Evolutionary conservation across 2,329 filamentous ascomycete species (phyloP).

Genomic region (Diplocarpon mali): DNA sequence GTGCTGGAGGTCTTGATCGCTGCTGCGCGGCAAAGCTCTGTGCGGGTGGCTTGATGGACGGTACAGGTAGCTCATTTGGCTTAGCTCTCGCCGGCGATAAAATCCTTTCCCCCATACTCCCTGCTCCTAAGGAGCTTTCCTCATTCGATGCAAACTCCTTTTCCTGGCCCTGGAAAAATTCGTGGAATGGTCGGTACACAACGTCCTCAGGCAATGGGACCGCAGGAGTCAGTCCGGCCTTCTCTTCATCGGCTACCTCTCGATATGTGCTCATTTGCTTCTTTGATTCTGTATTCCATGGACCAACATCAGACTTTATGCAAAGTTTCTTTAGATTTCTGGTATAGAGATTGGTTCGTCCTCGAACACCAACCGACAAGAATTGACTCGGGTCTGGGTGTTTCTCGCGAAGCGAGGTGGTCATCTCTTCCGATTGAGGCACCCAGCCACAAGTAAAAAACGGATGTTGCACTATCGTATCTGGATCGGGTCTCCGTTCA

Average conservation of each 20-base stretch:
- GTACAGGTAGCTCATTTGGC: slow-evolving; percentile 4
- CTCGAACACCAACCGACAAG: slow-evolving; percentile 33
- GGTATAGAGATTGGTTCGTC: slow-evolving; percentile 28
- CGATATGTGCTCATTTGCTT: slow-evolving; percentile 44
- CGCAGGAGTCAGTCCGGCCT: slow-evolving; percentile 50
- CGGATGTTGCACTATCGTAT: slow-evolving; percentile 65
- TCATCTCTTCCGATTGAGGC: slow-evolving; percentile 50
- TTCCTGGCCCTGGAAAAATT: slow-evolving; percentile 43
- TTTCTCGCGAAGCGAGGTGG: slow-evolving; percentile 42
- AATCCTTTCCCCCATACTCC: slow-evolving; percentile 11
- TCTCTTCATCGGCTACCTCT: slow-evolving; percentile 58
- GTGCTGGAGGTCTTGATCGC: slow-evolving; percentile 43
- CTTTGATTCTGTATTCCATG: slow-evolving; percentile 37
- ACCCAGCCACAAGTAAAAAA: slow-evolving; percentile 73
- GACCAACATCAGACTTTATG: slow-evolving; percentile 46
- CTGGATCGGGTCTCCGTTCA: slow-evolving; percentile 62
- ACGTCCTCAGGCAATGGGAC: slow-evolving; percentile 51
- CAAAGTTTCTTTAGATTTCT: slow-evolving; percentile 48
- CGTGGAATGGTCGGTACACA: slow-evolving; percentile 54
- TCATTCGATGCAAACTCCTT: slow-evolving; percentile 7
- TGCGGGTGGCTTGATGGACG: slow-evolving; percentile 34
- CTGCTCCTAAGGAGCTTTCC: slow-evolving; percentile 7
- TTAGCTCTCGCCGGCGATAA: slow-evolving; percentile 7
- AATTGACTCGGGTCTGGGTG: slow-evolving; percentile 48
- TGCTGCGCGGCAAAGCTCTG: slow-evolving; percentile 60